Base-by-base conservation (phyloP, 2,329 filamentous ascomycete species). In the Pseudophaeomoniella oleicola region DNA sequence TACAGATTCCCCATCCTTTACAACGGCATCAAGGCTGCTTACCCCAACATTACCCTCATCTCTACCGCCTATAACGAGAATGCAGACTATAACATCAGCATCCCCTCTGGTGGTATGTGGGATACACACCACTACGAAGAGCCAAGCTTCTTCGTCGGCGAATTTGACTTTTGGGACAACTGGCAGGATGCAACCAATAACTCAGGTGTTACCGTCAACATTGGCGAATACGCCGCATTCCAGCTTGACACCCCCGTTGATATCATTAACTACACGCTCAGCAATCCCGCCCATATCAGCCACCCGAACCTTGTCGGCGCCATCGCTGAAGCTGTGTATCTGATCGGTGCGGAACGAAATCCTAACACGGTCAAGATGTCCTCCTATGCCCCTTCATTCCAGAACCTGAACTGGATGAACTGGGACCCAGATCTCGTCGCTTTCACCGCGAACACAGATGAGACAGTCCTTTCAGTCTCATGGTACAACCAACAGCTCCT, bases 261-360 rank as follows among this genome's bases (percentile, higher is more conserved):
- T n/a, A 64, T 64, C 4, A 63, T 54, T 13, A 58, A 59, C 42
- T 71, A 64, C 5, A 63, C 52, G 12, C 57, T 57, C 42, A 70
- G 64, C 59, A 44, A 52, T 2, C 63, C n/a, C 3, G 31, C 60
- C 11, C 60, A 67, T 34, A 60, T 59, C 45, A 51, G 56, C 22
- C 71, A 62, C 44, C 69, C 64, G 1, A 72, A 65, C 60, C 71
- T 69, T 72, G 69, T 71, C 35, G 75, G 72, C 16, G 62, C 69
- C 5, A 71, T 81, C 2, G 68, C 67, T 11, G 77, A 81, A 50
- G 75, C 73, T 16, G 63, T 81, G n/a, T 75, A 69, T 38, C 59
- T 80, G 12, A 63, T 81, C 42, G 71, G 75, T 13, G 71, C 72
- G 18, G 77, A 81, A 61, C 64, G 39, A 44, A 49, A 34, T 42